A percentile compares a stretch with the other conserved stretches of the same genome.
These are phyloP conservation scores for Fusarium mangiferae DNA, from an alignment of 2,329 filamentous ascomycete genomes.

Conservation along the genomic window DNA sequence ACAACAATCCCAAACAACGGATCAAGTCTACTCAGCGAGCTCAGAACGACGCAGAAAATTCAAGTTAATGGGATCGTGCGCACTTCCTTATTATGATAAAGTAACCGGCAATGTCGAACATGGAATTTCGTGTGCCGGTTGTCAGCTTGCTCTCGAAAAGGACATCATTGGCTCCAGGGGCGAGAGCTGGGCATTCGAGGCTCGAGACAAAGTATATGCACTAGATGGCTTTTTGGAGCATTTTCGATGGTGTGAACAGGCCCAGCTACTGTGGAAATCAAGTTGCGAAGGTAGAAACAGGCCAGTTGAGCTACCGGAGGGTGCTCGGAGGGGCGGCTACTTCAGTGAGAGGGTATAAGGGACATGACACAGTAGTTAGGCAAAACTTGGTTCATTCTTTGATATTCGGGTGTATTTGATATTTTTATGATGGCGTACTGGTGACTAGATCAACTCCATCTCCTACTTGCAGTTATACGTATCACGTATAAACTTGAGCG, in stretches of 20 bases:
- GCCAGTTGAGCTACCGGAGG: not conserved
- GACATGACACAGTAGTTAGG: too few relatives aligned
- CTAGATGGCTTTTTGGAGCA: not conserved
- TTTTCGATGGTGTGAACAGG: not conserved
- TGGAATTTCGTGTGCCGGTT: not conserved
- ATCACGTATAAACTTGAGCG: fast-evolving
- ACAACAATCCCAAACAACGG: fast-evolving
- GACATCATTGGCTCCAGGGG: not conserved
- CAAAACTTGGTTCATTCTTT: not conserved
- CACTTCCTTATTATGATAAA: not conserved
- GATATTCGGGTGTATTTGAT: not conserved
- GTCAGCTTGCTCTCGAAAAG: not conserved
- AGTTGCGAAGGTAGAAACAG: not conserved
- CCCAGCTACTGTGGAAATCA: not conserved
- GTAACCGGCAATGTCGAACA: not conserved
- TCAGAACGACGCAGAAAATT: not conserved
- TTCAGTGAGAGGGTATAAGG: not conserved
- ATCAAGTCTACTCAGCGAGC: fast-evolving
- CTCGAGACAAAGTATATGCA: not conserved
- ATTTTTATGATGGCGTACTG: fast-evolving
- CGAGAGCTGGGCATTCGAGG: not conserved
- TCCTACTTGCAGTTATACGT: too few relatives aligned
- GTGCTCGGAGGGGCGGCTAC: not conserved
- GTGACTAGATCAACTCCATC: fast-evolving
- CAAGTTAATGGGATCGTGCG: not conserved